Percentiles rank a stretch among this genome's conserved stretches.
Evolutionary conservation across 164 flowering plant species (phyloP).

Genomic region (Sedum album): DNA sequence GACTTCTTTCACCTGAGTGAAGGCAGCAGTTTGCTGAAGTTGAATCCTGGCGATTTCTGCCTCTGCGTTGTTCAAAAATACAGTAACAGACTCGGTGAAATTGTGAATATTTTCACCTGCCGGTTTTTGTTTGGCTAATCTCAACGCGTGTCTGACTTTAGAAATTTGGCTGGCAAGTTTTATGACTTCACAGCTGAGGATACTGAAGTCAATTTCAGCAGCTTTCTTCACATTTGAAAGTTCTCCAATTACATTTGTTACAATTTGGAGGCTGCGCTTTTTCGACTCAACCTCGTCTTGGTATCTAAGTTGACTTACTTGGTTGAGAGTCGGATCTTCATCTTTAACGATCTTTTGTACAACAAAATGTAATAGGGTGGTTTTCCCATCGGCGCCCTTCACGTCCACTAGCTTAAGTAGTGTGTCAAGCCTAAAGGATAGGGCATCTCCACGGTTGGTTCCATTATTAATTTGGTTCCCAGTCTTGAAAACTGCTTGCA

Average conservation of each 20-base stretch:
- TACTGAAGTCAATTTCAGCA: conserved; percentile 37
- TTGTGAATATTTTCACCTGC: conserved; percentile 15
- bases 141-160: conserved; percentile 29
- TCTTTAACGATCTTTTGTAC: conserved; percentile 73
- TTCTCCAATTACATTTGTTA: conserved; percentile 34
- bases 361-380: conserved; percentile 87
- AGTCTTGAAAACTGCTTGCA: conserved; percentile 37
- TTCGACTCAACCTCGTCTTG: conserved; percentile 26
- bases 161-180: conserved; percentile 39
- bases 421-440: conserved; percentile 84
- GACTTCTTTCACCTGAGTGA: conserved; percentile 61
- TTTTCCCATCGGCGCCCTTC: conserved; percentile 84
- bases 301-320: conserved; percentile 15
- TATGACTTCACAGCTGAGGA: conserved; percentile 25
- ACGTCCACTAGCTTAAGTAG: conserved; percentile 86
- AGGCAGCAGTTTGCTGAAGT: conserved; percentile 44
- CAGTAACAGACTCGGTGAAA: conserved; percentile 32
- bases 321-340: conserved; percentile 34
- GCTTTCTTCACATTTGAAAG: conserved; percentile 39
- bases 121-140: conserved; percentile 17
- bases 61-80: conserved; percentile 30
- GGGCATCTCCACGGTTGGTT: conserved; percentile 85
- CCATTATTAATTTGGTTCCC: conserved; percentile 83
- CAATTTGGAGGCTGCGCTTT: conserved; percentile 36
- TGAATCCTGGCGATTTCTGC: conserved; percentile 29